phyloP scores from a whole-genome alignment of 805 yeast species.

The Metschnikowia kofuensis region DNA sequence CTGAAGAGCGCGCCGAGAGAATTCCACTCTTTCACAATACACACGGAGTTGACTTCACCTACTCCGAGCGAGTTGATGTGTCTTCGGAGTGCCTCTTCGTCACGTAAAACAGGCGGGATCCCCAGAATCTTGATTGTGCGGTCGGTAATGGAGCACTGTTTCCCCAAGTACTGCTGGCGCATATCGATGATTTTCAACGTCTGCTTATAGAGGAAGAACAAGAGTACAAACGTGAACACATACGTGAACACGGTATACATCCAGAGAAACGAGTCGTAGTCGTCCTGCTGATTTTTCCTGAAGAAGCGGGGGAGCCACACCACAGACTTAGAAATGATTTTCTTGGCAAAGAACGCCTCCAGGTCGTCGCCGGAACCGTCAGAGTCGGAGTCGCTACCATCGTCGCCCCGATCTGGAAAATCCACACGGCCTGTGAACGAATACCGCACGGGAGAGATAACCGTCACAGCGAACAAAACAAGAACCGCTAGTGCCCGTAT shows the following conservation, averaged over 20 bases:
- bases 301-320: conserved; percentile 3
- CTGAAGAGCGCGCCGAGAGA: conserved; percentile 63
- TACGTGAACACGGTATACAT: conserved; percentile 85
- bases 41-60: conserved; percentile 74
- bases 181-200: conserved; percentile 71
- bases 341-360: not conserved
- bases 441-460: conserved; percentile 83
- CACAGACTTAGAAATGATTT: not conserved
- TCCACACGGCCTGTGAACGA: conserved; percentile 80
- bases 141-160: conserved; percentile 86
- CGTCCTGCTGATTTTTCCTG: conserved; percentile 27
- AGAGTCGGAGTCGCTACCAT: conserved; percentile 17
- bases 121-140: conserved; percentile 86
- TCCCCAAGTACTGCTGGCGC: conserved; percentile 79
- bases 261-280: conserved; percentile 65
- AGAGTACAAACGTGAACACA: conserved; percentile 69
- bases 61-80: conserved; percentile 77
- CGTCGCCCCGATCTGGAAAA: conserved; percentile 21
- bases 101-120: conserved; percentile 77
- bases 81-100: conserved; percentile 62
- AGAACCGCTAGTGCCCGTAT: conserved; percentile 65
- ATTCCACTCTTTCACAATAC: conserved; percentile 86
- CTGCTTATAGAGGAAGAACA: conserved; percentile 59
- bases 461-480: conserved; percentile 63
- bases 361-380: conserved; percentile 12